Base-by-base conservation (phyloP, 139 green algal species). In the Volvox africanus region DNA sequence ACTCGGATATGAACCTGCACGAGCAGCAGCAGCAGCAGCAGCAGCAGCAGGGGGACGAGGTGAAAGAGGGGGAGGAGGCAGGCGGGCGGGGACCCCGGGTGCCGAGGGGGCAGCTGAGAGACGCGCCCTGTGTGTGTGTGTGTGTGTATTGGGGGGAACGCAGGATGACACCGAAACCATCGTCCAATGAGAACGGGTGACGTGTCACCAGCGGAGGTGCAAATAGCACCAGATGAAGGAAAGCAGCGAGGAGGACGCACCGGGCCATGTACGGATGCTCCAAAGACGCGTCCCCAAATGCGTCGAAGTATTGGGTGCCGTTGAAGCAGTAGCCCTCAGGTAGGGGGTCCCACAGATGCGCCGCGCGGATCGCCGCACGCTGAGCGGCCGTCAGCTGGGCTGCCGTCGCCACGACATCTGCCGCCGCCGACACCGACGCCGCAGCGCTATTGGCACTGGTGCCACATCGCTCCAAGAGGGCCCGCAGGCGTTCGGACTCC, bases 311-410 rank as follows among this genome's bases (percentile, higher is more conserved):
- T 33, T 50, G 71, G 0, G 61, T 83, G 20, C 93, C 93, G 86
- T 92, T 82, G 85, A 90, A 95, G 80, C 33, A 92, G 85, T 87
- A 92, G 12, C 93, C 93, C 32, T 93, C 88, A 5, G 93, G 93
- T 69, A 95, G 88, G 33, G 88, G 81, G 33, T 93, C 91, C 17
- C 89, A 83, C 24, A 55, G 35, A 44, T 91, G 88, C 22, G 80
- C 71, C 16, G 65, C 16, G 21, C 50, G 61, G 71, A 95, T 90
- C 13, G 62, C 86, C 18, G 89, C 50, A 2, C 86, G 86, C 91
- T 95, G 90, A 30, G 33, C n/a, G 17, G 61, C 11, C 1, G n/a
- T 93, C 37, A 93, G 30, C 69, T 88, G 50, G 2, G 65, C 33
- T 0, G 67, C 36, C 55, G 83, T 24, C 26, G 83, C 3, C 30